Conservation (phyloP, 495 filamentous ascomycete genomes). For the Neurospora pannonica region DNA sequence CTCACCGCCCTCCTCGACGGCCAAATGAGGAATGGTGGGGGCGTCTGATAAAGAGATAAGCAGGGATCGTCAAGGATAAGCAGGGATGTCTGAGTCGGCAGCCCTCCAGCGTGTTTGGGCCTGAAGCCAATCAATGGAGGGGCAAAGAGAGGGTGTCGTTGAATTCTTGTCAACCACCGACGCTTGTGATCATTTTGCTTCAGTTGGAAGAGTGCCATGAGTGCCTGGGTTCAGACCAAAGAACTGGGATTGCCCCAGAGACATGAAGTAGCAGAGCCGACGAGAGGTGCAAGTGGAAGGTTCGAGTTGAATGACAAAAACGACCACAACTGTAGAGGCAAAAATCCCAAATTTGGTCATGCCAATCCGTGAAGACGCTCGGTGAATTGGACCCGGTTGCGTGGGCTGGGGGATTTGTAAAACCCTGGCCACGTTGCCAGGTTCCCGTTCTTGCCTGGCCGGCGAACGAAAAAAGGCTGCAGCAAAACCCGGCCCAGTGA, state of each 20-base stretch:
- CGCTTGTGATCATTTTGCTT: background rate
- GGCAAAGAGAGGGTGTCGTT: constrained; percentile 5
- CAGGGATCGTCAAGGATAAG: constrained; percentile 15
- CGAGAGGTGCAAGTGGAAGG: background rate
- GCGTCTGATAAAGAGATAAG: constrained; percentile 22
- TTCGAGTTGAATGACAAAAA: background rate
- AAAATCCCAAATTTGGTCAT: background rate
- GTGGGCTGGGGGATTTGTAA: background rate
- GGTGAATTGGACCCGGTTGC: background rate
- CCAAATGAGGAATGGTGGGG: constrained; percentile 11
- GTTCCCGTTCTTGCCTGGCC: background rate
- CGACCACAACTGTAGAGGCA: background rate
- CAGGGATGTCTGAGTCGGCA: constrained; percentile 13
- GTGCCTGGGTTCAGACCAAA: background rate
- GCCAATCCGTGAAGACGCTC: background rate
- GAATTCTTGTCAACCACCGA: background rate
- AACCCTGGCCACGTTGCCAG: background rate
- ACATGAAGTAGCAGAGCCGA: background rate
- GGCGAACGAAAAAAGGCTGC: constrained; percentile 1
- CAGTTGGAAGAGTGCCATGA: background rate
- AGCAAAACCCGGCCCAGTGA: constrained; percentile 9
- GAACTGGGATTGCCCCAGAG: constrained; percentile 4
- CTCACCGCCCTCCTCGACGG: constrained; percentile 17
- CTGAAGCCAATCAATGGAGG: constrained; percentile 15
- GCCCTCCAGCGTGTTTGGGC: background rate